Base-by-base conservation (phyloP, 345 rosid species). In the Ceriops tagal region DNA sequence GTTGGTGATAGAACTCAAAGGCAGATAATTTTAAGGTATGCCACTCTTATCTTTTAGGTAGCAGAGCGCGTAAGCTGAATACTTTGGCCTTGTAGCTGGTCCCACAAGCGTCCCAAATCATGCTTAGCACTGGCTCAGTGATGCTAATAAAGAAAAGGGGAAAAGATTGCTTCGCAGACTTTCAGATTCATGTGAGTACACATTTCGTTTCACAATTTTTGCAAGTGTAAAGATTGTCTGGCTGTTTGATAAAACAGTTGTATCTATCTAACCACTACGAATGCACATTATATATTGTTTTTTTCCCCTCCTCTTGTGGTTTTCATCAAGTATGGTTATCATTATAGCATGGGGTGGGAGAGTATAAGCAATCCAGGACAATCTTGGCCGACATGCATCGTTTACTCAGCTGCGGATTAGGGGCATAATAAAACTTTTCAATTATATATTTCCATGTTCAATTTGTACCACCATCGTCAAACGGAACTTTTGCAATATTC, bases 81-180 rank as follows among this genome's bases (percentile, higher is more conserved):
- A 19, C 19, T 32, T 46, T 32, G 30, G 22, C 34, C 27, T 28
- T 21, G 6, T 15, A 19, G 31, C 39, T 20, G 26, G 20, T 13
- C 57, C 37, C 27, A 35, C 18, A 60, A 62, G 61, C 64, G 62
- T 70, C 66, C 47, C 27, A 30, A 43, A 31, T n/a, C 35, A 8
- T 69, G 65, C 34, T 67, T 53, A 43, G 26, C 58, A 22, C 16
- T 19, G 28, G 56, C 20, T 4, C 26, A 58, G 28, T 49, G 61
- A 67, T 61, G 58, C 62, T 30, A 26, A 31, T 69, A 69, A 60
- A 65, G 69, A 77, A 75, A 75, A 72, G 74, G 67, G 8, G 32
- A 71, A 32, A 57, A 43, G 65, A 31, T 10, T 11, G 28, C 56
- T 26, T 26, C 18, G 5, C 31, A 32, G 18, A 47, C 5, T 43